Evolutionary conservation across 2,329 filamentous ascomycete species (phyloP), one percentile per base, ranked within the genome.

Genomic region (Didymella pinodella): DNA sequence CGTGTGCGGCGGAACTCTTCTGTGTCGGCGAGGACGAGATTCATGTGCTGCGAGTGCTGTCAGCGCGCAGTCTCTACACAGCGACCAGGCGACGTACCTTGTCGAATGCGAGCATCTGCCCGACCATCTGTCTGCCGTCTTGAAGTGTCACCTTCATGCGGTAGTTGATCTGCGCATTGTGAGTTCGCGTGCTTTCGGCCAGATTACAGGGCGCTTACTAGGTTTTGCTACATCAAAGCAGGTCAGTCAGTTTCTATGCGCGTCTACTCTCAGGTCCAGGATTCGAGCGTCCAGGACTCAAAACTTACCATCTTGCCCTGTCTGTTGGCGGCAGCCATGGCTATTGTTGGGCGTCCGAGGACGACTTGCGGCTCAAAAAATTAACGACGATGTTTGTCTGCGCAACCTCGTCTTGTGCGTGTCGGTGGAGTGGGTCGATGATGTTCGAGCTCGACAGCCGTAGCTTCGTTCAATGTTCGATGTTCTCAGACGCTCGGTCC

Each of bases 281-380:
- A 68, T 54, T 65, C 60, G 78, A 77, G 77, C 58, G 60, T 57
- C 68, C 71, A 72, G 69, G 72, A 65, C 65, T 69, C 64, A 62
- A 63, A 63, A 88, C 92, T 86, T 84, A 98, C 95, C 95, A 99
- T 98, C 86, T 99, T 98, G 82, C 95, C 95, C 82, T 97, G 93
- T 82, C 97, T 96, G 86, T 97, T 94, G 40, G 75, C 71, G 50
- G 79, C 75, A 59, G 71, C 68, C 81, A 83, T 83, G 67, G 40
- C 76, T 67, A 57, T 60, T 56, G 51, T 47, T 67, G 67, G 68
- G 79, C 80, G 77, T 77, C 75, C 77, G 72, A 76, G 72, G 78
- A 79, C 79, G 76, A 73, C 77, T 79, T 75, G 47, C 22, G 49
- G 10, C 36, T 48, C 53, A 49, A 57, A 50, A 52, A 51, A 36